phyloP scores from a whole-genome alignment of 371 early-diverging fungal species.

The Mucor velutinosus region DNA sequence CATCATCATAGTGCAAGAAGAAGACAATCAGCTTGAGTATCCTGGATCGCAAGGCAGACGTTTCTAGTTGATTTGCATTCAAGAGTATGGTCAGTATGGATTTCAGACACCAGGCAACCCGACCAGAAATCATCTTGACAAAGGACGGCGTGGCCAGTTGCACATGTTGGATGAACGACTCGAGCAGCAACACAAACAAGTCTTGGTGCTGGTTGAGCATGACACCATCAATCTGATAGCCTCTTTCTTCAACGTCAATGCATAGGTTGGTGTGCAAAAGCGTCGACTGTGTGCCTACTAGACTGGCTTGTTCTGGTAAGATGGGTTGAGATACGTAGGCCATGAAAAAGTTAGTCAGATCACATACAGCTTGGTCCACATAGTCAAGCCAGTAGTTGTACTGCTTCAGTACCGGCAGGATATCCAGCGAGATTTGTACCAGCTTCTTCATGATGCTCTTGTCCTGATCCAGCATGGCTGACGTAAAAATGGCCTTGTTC shows the following conservation, averaged over 20 bases:
- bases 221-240: background rate
- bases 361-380: conserved; percentile 12
- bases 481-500: background rate
- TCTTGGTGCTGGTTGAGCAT: conserved; percentile 12
- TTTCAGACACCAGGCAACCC: conserved; percentile 26
- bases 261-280: conserved; percentile 14
- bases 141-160: conserved; percentile 14
- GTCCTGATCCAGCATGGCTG: background rate
- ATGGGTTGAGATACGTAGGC: conserved; percentile 27
- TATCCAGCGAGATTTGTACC: background rate
- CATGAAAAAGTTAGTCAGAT: conserved; percentile 27
- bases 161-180: conserved; percentile 31
- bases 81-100: conserved; percentile 15
- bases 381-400: conserved; percentile 1
- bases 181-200: conserved; percentile 19
- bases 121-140: conserved; percentile 3
- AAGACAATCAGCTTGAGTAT: conserved; percentile 24
- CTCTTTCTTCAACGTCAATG: conserved; percentile 27
- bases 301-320: conserved; percentile 17
- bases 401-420: background rate
- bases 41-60: conserved; percentile 9
- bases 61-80: background rate
- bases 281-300: conserved; percentile 6
- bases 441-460: conserved; percentile 5
- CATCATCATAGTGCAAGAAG: conserved; percentile 30